Percentiles rank a stretch among this genome's conserved stretches.
phyloP scores from a whole-genome alignment of 306 rosid species.

The Argentina anserina region DNA sequence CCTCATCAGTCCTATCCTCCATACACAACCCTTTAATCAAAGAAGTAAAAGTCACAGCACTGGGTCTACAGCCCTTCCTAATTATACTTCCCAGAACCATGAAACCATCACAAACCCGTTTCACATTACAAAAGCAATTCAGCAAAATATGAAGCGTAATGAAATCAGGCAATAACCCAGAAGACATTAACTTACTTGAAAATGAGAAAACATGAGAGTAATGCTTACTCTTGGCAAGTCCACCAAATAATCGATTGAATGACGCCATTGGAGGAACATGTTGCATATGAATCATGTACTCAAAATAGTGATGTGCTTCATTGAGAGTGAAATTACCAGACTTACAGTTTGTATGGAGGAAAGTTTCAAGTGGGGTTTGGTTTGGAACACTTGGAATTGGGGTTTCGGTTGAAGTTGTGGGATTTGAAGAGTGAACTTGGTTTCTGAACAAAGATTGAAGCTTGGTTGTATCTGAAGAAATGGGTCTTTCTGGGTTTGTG shows the following conservation, averaged over 20 bases:
- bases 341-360: constrained; percentile 29
- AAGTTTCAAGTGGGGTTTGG: constrained; percentile 14
- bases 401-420: neutral
- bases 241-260: constrained; percentile 35
- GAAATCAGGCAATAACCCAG: constrained; percentile 22
- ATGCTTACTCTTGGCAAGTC: constrained; percentile 36
- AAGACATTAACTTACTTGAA: neutral
- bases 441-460: constrained; percentile 2
- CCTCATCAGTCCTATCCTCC: constrained; percentile 37
- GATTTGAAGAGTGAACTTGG: constrained; percentile 9
- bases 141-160: constrained; percentile 33
- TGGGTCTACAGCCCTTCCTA: constrained; percentile 33
- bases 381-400: neutral
- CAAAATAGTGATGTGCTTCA: constrained; percentile 28
- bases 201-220: constrained; percentile 22
- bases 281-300: constrained; percentile 32
- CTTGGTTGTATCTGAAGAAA: constrained; percentile 10
- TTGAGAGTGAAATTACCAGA: constrained; percentile 13
- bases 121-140: constrained; percentile 36
- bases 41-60: constrained; percentile 26
- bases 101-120: constrained; percentile 30
- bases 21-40: constrained; percentile 43
- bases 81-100: constrained; percentile 30
- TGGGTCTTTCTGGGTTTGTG: constrained; percentile 3
- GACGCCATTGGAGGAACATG: constrained; percentile 35